Evolutionary conservation across 2,329 filamentous ascomycete species (phyloP).

Genomic region (Corinectria fuckeliana): DNA sequence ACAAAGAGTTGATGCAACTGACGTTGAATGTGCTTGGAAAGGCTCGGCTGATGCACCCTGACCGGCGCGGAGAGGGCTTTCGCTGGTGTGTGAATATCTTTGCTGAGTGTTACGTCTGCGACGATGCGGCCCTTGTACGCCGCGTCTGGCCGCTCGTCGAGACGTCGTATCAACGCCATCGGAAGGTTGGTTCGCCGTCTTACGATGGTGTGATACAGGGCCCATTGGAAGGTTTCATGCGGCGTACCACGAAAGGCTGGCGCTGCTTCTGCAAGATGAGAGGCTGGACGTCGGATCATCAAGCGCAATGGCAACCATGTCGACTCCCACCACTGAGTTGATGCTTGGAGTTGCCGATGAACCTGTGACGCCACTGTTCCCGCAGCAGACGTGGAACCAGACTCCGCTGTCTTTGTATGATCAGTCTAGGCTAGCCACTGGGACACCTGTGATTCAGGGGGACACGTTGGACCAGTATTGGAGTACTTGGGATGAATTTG

Average conservation of each 20-base stretch:
- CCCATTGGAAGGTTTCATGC: neutral
- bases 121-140: conserved; percentile 3
- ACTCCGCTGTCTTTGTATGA: neutral
- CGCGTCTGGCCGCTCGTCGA: conserved; percentile 19
- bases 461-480: neutral
- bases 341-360: no score
- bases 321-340: neutral
- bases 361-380: neutral
- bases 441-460: neutral
- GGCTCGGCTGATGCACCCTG: conserved; percentile 14
- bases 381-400: neutral
- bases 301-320: neutral
- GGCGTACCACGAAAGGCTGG: conserved; percentile 2
- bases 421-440: neutral
- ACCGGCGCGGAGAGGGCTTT: conserved; percentile 19
- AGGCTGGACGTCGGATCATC: no score
- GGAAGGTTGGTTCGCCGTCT: neutral
- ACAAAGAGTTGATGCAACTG: conserved; percentile 9
- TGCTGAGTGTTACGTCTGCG: conserved; percentile 19
- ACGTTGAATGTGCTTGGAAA: conserved; percentile 8
- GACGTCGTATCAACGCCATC: conserved; percentile 15
- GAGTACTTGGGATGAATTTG: conserved; percentile 11
- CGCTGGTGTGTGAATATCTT: conserved; percentile 20
- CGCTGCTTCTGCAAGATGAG: neutral
- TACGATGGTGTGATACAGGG: neutral